Base-by-base conservation (phyloP, 352 stramenopile species). In the Phytophthora nicotianae region DNA sequence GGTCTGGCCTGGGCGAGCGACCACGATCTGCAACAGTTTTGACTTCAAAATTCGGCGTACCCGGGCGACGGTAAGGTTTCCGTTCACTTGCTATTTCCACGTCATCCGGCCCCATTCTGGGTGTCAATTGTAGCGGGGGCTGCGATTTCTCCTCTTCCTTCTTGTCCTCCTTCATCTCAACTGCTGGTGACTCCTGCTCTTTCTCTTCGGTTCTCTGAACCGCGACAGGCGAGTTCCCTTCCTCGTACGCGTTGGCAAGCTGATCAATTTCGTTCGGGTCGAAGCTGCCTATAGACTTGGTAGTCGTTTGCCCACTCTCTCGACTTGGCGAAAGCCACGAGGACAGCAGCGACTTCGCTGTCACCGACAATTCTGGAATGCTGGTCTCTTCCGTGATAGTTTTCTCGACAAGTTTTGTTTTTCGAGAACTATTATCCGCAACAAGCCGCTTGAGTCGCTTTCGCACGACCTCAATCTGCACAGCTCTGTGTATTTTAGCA, bases 161-260 rank as follows among this genome's bases (percentile, higher is more conserved):
- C 19, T 51, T 23, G 13, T 66, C 58, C 14, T 58, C 33, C 10
- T 58, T 56, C 17, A 4, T 37, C 17, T 67, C 45, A 10, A 5
- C 19, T 59, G 20, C 7, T 41, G 27, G 24, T 29, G 24, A 11
- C 26, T 26, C 23, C 6, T 19, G 9, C 14, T 47, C 42, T 3
- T 45, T 58, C 14, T 59, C 52, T 27, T 62, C 41, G 5, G 40
- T 19, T 16, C 20, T 58, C 19, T 19, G 14, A 2, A 50, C 21
- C 24, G 60, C 54, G 5, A 62, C 40, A 7, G 59, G 61, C 3
- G 50, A 69, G 0, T 58, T 37, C 16, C 29, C 42, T 59, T 76
- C 65, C 42, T 91, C 83, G 54, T 91, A 91, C 14, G 78, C 83
- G 50, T 90, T 74, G 8, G 83, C 83, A 8, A 91, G 50, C 7